Conservation (phyloP, 2,329 filamentous ascomycete genomes). For the Aspergillus chevalieri region DNA sequence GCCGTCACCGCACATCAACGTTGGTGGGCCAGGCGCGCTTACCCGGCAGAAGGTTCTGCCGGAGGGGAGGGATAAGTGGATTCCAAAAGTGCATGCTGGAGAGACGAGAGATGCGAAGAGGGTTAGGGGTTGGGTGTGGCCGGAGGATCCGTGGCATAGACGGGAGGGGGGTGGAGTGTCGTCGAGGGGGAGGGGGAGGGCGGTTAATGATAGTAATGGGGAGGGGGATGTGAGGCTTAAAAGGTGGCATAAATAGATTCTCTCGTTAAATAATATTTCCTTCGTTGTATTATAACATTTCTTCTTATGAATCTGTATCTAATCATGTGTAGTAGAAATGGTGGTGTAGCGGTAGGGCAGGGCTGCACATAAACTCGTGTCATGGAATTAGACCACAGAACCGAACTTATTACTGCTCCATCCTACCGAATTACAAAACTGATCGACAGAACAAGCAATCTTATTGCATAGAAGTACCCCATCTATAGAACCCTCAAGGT, state of each 20-base stretch:
- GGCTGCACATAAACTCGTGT: too few relatives aligned
- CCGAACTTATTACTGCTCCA: too few relatives aligned
- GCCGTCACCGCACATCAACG: slow-evolving; percentile 53
- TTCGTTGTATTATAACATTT: not conserved
- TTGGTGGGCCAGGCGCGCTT: slow-evolving; percentile 53
- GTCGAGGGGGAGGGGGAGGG: not conserved
- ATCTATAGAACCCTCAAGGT: too few relatives aligned
- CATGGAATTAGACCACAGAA: too few relatives aligned
- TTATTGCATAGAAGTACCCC: too few relatives aligned
- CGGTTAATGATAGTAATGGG: not conserved
- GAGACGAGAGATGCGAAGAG: slow-evolving; percentile 57
- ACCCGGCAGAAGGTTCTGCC: slow-evolving; percentile 50
- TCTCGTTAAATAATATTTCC: not conserved
- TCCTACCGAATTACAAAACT: not conserved
- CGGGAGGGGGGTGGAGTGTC: slow-evolving; percentile 43
- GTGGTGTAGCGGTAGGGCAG: too few relatives aligned
- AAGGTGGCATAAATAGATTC: slow-evolving; percentile 32
- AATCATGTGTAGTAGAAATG: too few relatives aligned
- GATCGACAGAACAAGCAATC: not conserved
- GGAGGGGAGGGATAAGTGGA: slow-evolving; percentile 55
- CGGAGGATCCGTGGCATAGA: slow-evolving; percentile 55
- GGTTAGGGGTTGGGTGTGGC: slow-evolving; percentile 57
- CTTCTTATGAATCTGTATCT: too few relatives aligned
- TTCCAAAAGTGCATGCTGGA: slow-evolving; percentile 54
- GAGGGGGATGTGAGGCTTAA: slow-evolving; percentile 20